Conservation (phyloP, 106 monocot genomes). For the Narthecium ossifragum region DNA sequence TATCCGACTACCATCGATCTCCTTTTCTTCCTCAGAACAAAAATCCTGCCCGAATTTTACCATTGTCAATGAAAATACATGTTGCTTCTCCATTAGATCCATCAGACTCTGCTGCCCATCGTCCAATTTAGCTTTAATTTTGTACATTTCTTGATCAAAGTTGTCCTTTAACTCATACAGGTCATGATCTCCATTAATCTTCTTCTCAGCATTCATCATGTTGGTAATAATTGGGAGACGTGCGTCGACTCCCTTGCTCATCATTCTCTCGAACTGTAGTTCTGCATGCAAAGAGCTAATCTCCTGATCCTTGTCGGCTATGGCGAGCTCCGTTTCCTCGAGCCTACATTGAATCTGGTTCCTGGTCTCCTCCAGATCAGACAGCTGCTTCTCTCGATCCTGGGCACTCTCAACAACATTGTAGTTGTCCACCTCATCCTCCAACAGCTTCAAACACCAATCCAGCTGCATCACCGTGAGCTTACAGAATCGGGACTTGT, state of each 20-base stretch:
- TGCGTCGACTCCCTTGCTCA: constrained; percentile 1
- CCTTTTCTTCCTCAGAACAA: constrained; percentile 12
- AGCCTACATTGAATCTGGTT: constrained; percentile 47
- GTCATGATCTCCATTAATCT: constrained; percentile 1
- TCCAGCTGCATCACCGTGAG: constrained; percentile 72
- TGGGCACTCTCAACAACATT: constrained; percentile 13
- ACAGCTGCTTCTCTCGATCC: constrained; percentile 39
- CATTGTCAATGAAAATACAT: not conserved
- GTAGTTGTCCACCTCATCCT: constrained; percentile 40
- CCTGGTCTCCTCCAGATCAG: constrained; percentile 39
- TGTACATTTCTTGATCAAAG: constrained; percentile 17
- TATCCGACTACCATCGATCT: no score
- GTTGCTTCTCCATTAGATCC: constrained; percentile 18
- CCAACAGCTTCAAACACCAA: constrained; percentile 62
- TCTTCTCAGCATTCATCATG: not conserved
- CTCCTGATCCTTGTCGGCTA: constrained; percentile 46
- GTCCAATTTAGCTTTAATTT: constrained; percentile 23
- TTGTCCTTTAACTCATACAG: constrained; percentile 16
- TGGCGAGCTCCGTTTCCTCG: constrained; percentile 49
- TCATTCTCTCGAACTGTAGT: constrained; percentile 17
- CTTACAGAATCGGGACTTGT: constrained; percentile 66
- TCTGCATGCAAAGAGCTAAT: constrained; percentile 20
- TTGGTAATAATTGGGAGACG: not conserved
- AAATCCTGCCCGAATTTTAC: constrained; percentile 2
- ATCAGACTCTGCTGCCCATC: constrained; percentile 26